phyloP scores from a whole-genome alignment of 2,329 filamentous ascomycete genomes.

The Geosmithia morbida region DNA sequence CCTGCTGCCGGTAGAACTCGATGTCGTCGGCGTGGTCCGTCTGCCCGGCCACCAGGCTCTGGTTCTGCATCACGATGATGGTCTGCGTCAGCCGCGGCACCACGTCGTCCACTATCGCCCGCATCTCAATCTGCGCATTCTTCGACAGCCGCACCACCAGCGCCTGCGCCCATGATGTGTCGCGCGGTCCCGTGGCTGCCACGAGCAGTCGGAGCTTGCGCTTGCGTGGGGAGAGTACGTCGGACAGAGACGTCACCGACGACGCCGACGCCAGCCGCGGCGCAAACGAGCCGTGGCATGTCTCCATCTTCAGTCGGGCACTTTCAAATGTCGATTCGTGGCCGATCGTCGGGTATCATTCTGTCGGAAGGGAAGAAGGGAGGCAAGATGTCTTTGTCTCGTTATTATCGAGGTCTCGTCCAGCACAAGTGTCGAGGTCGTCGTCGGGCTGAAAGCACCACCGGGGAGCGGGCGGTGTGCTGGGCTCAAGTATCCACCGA shows the following conservation, averaged over 20 bases:
- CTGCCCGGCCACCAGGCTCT: slow-evolving; percentile 17
- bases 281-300: slow-evolving; percentile 6
- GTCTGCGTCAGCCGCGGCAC: slow-evolving; percentile 48
- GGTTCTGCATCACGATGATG: slow-evolving; percentile 44
- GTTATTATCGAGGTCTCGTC: too few species aligned
- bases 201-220: slow-evolving; percentile 47
- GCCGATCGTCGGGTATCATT: background rate
- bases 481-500: background rate
- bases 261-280: slow-evolving; percentile 14
- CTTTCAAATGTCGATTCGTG: background rate
- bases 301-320: background rate
- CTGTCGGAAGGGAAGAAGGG: background rate
- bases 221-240: slow-evolving; percentile 16
- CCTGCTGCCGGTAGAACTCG: slow-evolving; percentile 35
- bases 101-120: slow-evolving; percentile 51
- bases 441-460: background rate
- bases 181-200: slow-evolving; percentile 48
- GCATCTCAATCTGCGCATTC: slow-evolving; percentile 43
- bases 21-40: slow-evolving; percentile 26
- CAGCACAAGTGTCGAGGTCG: background rate
- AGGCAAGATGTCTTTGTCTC: too few species aligned
- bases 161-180: slow-evolving; percentile 50
- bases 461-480: background rate
- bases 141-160: slow-evolving; percentile 55
- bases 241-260: slow-evolving; percentile 20